Base-by-base conservation (phyloP, 371 early-diverging fungal genomes). In the Rhizopus stolonifer region DNA sequence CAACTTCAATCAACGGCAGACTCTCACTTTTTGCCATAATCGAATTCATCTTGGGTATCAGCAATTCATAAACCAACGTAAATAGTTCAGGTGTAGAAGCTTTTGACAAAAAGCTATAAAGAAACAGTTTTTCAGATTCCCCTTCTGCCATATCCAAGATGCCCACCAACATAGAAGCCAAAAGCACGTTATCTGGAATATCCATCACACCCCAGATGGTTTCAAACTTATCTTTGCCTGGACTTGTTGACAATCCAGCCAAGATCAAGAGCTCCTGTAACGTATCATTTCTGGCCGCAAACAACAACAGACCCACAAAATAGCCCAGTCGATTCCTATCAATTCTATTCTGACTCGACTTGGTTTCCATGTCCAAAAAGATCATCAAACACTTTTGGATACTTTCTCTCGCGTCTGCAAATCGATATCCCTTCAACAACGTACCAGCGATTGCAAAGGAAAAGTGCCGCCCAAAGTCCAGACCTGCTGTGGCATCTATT, bases 301-400 rank as follows among this genome's bases (percentile, higher is more conserved):
- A 69, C 0, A 79, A 80, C 39, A 82, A 46, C 13, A 77, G 34
- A 15, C 69, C 65, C 8, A 64, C 70, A 38, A 80, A 46, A 52
- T 82, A 82, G 7, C 72, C 75, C 2, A 75, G 54, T 18, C 63
- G 61, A 4, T 40, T 36, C 5, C 58, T 29, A 39, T 63, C 55
- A 10, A 68, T 56, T 15, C 53, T 50, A 26, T 53, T 58, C 0
- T 23, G 18, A 0, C 25, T 56, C 48, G 67, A 63, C 42, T 76
- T 77, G 43, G 83, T 75, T 10, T 81, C 81, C 42, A 92, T 83
- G 47, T 87, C 86, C 4, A 93, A 66, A 36, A 91, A 79, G 7
- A 80, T 74, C 15, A 76, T 74, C 15, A 95, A 63, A 15, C 89
- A 84, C 10, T 75, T 68, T 19, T 79, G 79, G 0, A 93, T 85